These are phyloP conservation scores for Talaromyces piceae DNA, from an alignment of 2,329 filamentous ascomycete genomes.

Conservation along the genomic window DNA sequence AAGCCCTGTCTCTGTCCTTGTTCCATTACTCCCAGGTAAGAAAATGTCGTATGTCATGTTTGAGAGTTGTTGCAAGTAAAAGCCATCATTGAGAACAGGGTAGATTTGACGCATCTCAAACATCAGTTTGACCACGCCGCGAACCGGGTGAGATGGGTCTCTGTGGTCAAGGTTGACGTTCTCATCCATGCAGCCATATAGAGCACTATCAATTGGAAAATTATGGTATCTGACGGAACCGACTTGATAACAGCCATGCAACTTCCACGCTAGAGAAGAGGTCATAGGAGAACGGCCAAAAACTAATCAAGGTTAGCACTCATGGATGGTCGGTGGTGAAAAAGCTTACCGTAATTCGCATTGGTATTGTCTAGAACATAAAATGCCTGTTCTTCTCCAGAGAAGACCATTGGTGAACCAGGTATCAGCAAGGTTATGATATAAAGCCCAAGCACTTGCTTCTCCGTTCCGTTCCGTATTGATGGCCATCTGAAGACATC, in stretches of 20 bases:
- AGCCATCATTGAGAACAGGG: conserved; percentile 50
- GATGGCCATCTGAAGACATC: conserved; percentile 55
- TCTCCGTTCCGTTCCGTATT: conserved; percentile 45
- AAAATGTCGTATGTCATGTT: conserved; percentile 43
- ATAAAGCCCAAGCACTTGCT: conserved; percentile 47
- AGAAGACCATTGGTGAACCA: conserved; percentile 49
- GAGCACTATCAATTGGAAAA: conserved; percentile 45
- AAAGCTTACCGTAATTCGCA: conserved; percentile 41
- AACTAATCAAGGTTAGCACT: conserved; percentile 22
- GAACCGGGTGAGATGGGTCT: conserved; percentile 50
- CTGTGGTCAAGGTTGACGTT: conserved; percentile 49
- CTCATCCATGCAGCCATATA: conserved; percentile 47
- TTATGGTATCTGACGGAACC: conserved; percentile 46
- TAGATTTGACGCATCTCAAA: conserved; percentile 47
- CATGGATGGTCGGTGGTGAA: background rate
- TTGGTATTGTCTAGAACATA: conserved; percentile 55
- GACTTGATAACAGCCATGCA: conserved; percentile 52
- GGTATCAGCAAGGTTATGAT: conserved; percentile 49
- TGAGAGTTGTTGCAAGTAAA: conserved; percentile 43
- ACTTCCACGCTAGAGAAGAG: conserved; percentile 50
- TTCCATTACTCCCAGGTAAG: conserved; percentile 41
- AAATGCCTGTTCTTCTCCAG: conserved; percentile 55
- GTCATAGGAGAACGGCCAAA: conserved; percentile 54
- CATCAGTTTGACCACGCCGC: conserved; percentile 50
- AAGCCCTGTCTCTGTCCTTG: conserved; percentile 46